Base-by-base conservation (phyloP, 495 filamentous ascomycete genomes). In the Lasiosphaeria hispida region DNA sequence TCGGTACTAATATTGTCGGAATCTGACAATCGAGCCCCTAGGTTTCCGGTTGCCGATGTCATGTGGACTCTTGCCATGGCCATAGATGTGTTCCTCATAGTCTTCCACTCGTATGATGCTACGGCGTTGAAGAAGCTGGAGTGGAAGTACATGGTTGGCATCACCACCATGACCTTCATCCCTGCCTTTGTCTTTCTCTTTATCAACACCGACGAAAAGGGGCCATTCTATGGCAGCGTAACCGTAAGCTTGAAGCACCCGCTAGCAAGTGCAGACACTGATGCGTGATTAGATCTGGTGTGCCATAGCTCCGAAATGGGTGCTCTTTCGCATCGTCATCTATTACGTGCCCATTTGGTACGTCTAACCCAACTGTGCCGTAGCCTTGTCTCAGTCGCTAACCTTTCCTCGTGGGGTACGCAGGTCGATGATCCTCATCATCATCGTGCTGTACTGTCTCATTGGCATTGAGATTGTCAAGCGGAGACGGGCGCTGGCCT, bases 61-160 rank as follows among this genome's bases (percentile, higher is more conserved):
- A 43, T 75, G 1, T 80, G 76, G 76, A 78, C 76, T n/a, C 64
- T 79, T 0, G 72, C 70, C 23, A 80, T 78, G 75, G 75, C 76
- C 4, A 49, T 71, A 41, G 69, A 80, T 44, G 75, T 77, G 17
- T 75, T 70, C 47, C 66, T 79, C 7, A 75, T 77, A n/a, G 74
- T 80, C 38, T 76, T 75, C 48, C 64, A 69, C 33, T 71, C 63
- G 37, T 77, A 72, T 49, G 76, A 79, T 23, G 60, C 72, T 13
- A 66, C 69, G 54, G 60, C 61, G 14, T 53, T 80, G 35, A 66
- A 66, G 23, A 70, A 62, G 43, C 69, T 79, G 7, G 77, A 80
- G 60, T 60, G 67, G 47, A 75, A 71, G 41, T 80, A 77, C 54
- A 61, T 74, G 34, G 53, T 54, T 13, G 61, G 57, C 1, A 77